Evolutionary conservation across 2,329 filamentous ascomycete species (phyloP), one percentile per base, ranked within the genome.

Genomic region (Penicillium thymicola): DNA sequence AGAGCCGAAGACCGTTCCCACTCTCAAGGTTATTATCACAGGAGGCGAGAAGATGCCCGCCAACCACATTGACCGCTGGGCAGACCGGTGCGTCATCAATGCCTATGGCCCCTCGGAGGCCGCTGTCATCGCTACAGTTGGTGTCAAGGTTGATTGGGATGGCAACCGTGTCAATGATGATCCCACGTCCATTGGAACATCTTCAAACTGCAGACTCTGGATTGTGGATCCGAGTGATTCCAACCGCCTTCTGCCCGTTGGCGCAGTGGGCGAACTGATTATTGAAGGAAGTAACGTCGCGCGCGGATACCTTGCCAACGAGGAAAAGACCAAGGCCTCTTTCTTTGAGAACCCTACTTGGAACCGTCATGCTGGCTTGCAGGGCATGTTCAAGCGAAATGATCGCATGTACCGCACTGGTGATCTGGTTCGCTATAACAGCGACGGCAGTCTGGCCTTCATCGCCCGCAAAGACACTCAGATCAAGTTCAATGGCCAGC

Each of bases 251-350:
- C 66, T 76, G 2, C 74, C 78, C 0, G 64, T 80, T 4, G 80
- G 80, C 8, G 72, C 72, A 18, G 69, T 78, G 9, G 79, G 79
- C 14, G 80, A 82, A 59, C 59, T 82, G 50, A 62, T 79, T 0
- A 57, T 82, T 1, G 77, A 80, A 61, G 78, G 79, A 3, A 75
- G 75, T 27, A 75, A 74, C 21, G 69, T 81, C 13, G 77, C 72
- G 1, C 71, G 71, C 14, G 79, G 74, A 5, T 81, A 81, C 53
- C 65, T 80, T 36, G 70, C 71, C 16, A 67, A 74, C 37, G 64
- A 63, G 25, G 55, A 65, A 36, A 75, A 72, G 46, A 76, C 73
- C 3, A 66, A 64, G 25, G 63, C 68, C 5, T 65, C 65, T 0
- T 76, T 76, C 32, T 69, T 76, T 46, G 53, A 68, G 1, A 58